Evolutionary conservation across 768 basidiomycete genomes (phyloP).

Genomic region (Lactifluus volemus): DNA sequence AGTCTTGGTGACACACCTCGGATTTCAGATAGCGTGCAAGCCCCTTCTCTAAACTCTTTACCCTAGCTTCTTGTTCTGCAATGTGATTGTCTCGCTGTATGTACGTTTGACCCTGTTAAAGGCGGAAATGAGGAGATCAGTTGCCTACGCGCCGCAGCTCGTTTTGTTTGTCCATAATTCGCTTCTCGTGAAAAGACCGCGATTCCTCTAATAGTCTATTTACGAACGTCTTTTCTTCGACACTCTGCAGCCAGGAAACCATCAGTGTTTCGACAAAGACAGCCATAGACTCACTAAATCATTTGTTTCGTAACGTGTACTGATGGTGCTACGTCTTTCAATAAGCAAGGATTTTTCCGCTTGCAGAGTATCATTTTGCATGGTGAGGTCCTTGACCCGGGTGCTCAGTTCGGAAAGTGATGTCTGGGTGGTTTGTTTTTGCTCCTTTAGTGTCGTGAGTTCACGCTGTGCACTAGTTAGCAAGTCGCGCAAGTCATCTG

Average conservation of each 20-base stretch:
- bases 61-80: constrained; percentile 24
- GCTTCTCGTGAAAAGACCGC: constrained; percentile 27
- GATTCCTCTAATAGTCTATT: constrained; percentile 26
- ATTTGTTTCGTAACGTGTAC: constrained; percentile 25
- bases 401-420: constrained; percentile 20
- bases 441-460: constrained; percentile 14
- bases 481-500: constrained; percentile 13
- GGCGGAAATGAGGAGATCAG: background rate
- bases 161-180: constrained; percentile 28
- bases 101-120: background rate
- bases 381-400: constrained; percentile 22
- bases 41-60: constrained; percentile 25
- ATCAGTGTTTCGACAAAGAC: background rate
- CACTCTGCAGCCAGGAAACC: constrained; percentile 18
- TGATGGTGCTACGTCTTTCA: constrained; percentile 23
- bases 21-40: constrained; percentile 26
- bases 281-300: constrained; percentile 23
- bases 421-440: constrained; percentile 18
- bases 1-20: constrained; percentile 15
- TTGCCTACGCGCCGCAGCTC: constrained; percentile 28
- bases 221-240: constrained; percentile 28
- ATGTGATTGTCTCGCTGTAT: constrained; percentile 28
- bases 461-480: constrained; percentile 15
- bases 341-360: constrained; percentile 19
- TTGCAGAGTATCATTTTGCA: constrained; percentile 21